A percentile compares a stretch with the other conserved stretches of the same genome.
phyloP scores from a whole-genome alignment of 2,329 filamentous ascomycete genomes.

The Colletotrichum noveboracense region DNA sequence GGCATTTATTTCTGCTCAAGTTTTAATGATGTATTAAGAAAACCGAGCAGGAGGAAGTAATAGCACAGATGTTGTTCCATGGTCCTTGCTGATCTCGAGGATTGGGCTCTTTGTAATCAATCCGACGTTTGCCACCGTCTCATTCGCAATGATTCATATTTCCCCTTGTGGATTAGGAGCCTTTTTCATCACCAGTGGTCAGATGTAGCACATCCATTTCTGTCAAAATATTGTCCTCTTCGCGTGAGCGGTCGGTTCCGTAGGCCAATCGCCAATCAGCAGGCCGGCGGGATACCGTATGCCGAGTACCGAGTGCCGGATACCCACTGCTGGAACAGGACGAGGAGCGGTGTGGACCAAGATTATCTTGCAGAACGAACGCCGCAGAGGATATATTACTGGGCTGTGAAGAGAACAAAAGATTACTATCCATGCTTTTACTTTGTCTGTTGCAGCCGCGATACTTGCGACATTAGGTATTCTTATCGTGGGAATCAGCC shows the following conservation, averaged over 20 bases:
- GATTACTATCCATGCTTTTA: background rate
- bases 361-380: background rate
- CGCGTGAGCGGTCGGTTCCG: background rate
- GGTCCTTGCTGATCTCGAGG: too few relatives aligned
- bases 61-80: too few relatives aligned
- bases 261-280: accelerated
- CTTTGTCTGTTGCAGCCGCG: background rate
- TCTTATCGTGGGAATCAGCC: background rate
- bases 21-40: too few relatives aligned
- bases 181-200: too few relatives aligned
- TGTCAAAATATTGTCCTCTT: too few relatives aligned
- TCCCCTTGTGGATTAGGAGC: too few relatives aligned
- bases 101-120: too few relatives aligned
- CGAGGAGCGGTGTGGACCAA: background rate
- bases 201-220: too few relatives aligned
- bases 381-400: background rate
- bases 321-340: background rate
- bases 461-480: background rate
- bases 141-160: too few relatives aligned
- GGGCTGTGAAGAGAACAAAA: background rate
- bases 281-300: background rate
- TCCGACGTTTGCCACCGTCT: too few relatives aligned
- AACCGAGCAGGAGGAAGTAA: too few relatives aligned
- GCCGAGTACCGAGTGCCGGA: background rate
- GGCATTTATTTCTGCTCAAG: too few relatives aligned